Conservation (phyloP, 2,329 filamentous ascomycete genomes). For the Chaetomium olivaceum region DNA sequence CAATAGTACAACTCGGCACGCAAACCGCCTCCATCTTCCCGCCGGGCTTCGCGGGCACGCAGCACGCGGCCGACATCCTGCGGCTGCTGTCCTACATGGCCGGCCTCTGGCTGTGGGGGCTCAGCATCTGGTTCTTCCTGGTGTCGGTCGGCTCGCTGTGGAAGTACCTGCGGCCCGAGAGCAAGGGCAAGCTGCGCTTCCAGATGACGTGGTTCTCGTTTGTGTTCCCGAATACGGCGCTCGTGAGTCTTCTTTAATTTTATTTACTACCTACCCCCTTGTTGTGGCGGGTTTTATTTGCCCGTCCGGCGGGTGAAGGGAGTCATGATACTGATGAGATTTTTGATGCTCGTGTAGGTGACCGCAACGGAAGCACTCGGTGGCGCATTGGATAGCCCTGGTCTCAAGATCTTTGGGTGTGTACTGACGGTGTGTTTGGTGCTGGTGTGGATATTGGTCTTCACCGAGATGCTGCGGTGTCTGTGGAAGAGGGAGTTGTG, state of each 20-base stretch:
- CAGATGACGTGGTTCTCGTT: slow-evolving; percentile 87
- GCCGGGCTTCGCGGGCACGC: slow-evolving; percentile 43
- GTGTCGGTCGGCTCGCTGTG: slow-evolving; percentile 75
- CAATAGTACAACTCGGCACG: slow-evolving; percentile 47
- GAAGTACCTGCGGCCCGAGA: slow-evolving; percentile 59
- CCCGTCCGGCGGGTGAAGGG: slow-evolving; percentile 31
- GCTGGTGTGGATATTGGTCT: slow-evolving; percentile 67
- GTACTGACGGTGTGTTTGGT: slow-evolving; percentile 67
- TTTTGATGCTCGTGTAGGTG: slow-evolving; percentile 34
- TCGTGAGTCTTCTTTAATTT: slow-evolving; percentile 43
- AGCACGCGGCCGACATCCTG: slow-evolving; percentile 45
- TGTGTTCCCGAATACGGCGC: slow-evolving; percentile 76
- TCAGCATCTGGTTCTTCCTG: slow-evolving; percentile 84
- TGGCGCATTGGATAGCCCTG: slow-evolving; percentile 57
- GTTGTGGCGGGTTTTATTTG: slow-evolving; percentile 42
- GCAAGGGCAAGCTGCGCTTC: slow-evolving; percentile 62
- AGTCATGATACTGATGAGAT: background rate
- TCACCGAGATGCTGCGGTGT: slow-evolving; percentile 69
- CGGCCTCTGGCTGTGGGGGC: slow-evolving; percentile 75
- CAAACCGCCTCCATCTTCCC: slow-evolving; percentile 48
- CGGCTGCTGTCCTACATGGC: slow-evolving; percentile 58
- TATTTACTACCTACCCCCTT: slow-evolving; percentile 31
- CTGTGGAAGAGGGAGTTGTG: slow-evolving; percentile 63
- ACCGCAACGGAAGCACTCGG: slow-evolving; percentile 74
- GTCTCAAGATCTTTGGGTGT: slow-evolving; percentile 67